These are phyloP conservation scores for Przewalskia tangutica DNA, from an alignment of 257 asterid species.

Conservation along the genomic window DNA sequence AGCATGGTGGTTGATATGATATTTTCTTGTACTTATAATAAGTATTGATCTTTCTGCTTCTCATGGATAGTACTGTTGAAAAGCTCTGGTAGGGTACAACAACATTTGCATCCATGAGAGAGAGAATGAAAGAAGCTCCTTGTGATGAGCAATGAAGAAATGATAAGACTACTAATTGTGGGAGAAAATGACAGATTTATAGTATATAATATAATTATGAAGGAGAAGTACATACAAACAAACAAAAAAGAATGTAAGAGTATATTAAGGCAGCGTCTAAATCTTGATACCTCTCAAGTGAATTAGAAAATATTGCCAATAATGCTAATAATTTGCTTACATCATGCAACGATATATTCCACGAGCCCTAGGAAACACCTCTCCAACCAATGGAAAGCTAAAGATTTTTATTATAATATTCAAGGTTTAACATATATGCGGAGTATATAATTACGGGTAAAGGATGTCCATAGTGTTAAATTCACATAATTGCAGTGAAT, in stretches of 20 bases:
- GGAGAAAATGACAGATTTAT: not conserved
- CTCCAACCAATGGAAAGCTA: too few relatives aligned
- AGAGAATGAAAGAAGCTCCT: not conserved
- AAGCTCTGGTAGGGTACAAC: conserved; percentile 6
- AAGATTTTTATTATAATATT: too few relatives aligned
- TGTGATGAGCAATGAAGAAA: not conserved
- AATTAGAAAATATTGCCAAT: conserved; percentile 2
- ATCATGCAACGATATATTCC: not conserved
- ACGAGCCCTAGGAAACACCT: not conserved
- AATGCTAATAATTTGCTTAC: not conserved
- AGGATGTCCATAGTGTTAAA: too few relatives aligned
- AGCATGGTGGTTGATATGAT: not conserved
- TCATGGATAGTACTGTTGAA: conserved; percentile 11
- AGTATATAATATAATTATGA: not conserved
- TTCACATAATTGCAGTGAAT: too few relatives aligned
- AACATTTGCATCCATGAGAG: conserved; percentile 30
- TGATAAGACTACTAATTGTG: not conserved
- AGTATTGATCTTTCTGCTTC: not conserved
- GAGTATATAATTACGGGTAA: too few relatives aligned
- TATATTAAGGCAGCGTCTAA: conserved; percentile 6
- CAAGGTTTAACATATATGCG: too few relatives aligned
- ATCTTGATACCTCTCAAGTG: not conserved
- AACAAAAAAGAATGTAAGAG: conserved; percentile 13
- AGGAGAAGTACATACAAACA: not conserved
- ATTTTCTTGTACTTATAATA: conserved; percentile 19